Conservation (phyloP, 495 filamentous ascomycete species). For the Daldinia caldariorum region DNA sequence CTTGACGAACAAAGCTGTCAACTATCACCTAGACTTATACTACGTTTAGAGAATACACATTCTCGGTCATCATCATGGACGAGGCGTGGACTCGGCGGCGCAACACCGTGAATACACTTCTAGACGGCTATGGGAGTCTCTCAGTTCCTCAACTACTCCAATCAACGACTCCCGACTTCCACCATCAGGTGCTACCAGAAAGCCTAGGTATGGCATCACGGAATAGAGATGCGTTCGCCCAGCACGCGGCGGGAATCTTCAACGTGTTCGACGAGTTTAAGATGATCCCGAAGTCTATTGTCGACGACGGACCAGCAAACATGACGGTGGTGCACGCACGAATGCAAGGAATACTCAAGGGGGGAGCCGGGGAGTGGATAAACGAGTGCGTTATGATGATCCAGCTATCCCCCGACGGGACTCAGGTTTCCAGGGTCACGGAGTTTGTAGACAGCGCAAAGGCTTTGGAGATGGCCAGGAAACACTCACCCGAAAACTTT, state of each 20-base stretch:
- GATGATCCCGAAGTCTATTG: conserved; percentile 50
- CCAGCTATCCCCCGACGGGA: conserved; percentile 44
- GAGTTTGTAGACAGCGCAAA: conserved; percentile 58
- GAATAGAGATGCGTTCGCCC: conserved; percentile 46
- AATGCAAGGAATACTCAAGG: conserved; percentile 50
- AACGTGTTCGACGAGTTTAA: conserved; percentile 52
- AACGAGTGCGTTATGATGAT: conserved; percentile 58
- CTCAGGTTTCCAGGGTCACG: conserved; percentile 42
- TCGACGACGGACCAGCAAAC: conserved; percentile 47
- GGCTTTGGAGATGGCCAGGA: conserved; percentile 51
- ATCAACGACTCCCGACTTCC: conserved; percentile 47
- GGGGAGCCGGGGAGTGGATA: conserved; percentile 39
- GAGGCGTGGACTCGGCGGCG: conserved; percentile 33
- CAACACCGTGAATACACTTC: conserved; percentile 45
- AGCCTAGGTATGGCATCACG: conserved; percentile 51
- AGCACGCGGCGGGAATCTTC: conserved; percentile 51
- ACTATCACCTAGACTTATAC: conserved; percentile 14
- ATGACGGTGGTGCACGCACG: conserved; percentile 48
- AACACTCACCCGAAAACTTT: conserved; percentile 47
- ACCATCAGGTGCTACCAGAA: conserved; percentile 51
- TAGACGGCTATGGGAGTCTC: conserved; percentile 52
- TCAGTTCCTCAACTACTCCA: conserved; percentile 46
- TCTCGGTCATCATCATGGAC: conserved; percentile 33
- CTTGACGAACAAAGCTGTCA: conserved; percentile 11
- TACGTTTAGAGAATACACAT: conserved; percentile 5